Base-by-base conservation (phyloP, 75 land plant species). In the Pinus albicaulis region DNA sequence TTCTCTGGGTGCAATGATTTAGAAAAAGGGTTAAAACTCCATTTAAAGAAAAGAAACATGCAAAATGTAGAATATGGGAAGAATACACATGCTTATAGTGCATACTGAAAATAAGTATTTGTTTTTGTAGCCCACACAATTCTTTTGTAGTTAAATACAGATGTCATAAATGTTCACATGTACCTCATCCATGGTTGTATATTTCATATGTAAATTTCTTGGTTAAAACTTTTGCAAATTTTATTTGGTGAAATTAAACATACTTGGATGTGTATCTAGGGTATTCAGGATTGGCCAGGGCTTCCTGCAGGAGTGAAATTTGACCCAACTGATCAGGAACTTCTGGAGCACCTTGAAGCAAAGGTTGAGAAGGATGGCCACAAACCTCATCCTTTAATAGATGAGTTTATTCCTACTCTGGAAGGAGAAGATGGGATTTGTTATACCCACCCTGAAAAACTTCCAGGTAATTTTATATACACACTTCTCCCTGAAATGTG, bases 221-320 rank as follows among this genome's bases (percentile, higher is more conserved):
- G 3, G 14, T 23, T 10, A 62, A 28, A 57, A 17, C 15, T n/a
- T 17, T 1, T 72, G 74, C 7, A 23, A 22, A 53, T 53, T 16
- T 8, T 58, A 16, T 28, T 57, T 28, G 16, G 24, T 75, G 38
- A 75, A 23, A 38, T 26, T 59, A 38, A 59, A 62, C 23, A 60
- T 4, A 38, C 59, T 28, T 20, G 26, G 36, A 60, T 58, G 41
- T 57, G 68, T 12, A 34, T 31, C 31, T 60, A 60, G 62, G 76
- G 62, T 16, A 58, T 60, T 34, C 73, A 55, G 75, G 89, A 92
- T 38, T 86, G 87, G 81, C 83, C 82, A 41, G 89, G 91, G n/a
- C 71, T 94, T 38, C 97, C 97, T 44, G 95, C 97, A 4, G 97
- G 97, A 55, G 97, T 94, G 81, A 92, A 93, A 76, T 94, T 94